Evolutionary conservation across 2,329 filamentous ascomycete species (phyloP).

Genomic region (Xylariales sp.): DNA sequence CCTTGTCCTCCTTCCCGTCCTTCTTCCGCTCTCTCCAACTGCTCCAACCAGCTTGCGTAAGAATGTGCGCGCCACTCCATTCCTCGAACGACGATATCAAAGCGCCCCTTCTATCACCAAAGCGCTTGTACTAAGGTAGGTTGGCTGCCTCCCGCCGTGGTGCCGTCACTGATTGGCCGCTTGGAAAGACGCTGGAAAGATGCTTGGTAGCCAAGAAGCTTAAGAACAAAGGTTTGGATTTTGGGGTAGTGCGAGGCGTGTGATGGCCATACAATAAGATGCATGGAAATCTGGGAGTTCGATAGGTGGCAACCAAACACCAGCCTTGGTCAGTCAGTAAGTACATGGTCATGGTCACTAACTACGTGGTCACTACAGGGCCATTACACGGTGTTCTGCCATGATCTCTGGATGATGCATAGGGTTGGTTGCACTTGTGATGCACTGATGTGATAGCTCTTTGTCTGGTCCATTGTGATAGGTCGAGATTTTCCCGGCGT

Average conservation of each 20-base stretch:
- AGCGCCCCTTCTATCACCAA: not conserved
- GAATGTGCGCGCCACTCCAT: conserved; percentile 7
- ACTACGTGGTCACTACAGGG: no score
- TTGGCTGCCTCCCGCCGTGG: conserved; percentile 29
- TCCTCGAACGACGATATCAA: conserved; percentile 9
- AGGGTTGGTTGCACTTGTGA: conserved; percentile 24
- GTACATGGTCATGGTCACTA: no score
- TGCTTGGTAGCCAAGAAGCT: conserved; percentile 22
- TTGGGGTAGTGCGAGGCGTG: conserved; percentile 27
- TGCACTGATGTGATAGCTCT: conserved; percentile 24
- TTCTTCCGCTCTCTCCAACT: conserved; percentile 1
- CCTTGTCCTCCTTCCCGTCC: not conserved
- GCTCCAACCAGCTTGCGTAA: conserved; percentile 21
- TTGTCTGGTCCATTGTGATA: conserved; percentile 21
- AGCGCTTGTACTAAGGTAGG: not conserved
- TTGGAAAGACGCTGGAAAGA: not conserved
- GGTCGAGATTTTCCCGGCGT: conserved; percentile 14
- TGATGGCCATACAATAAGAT: conserved; percentile 6
- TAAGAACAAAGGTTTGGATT: conserved; percentile 18
- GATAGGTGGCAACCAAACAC: conserved; percentile 11
- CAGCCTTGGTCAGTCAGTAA: not conserved
- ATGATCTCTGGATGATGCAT: conserved; percentile 24
- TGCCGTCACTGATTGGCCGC: conserved; percentile 25
- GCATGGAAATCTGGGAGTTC: not conserved
- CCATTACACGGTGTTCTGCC: not conserved